Base-by-base conservation (phyloP, 2,329 filamentous ascomycete genomes). In the Colletotrichum sp. region DNA sequence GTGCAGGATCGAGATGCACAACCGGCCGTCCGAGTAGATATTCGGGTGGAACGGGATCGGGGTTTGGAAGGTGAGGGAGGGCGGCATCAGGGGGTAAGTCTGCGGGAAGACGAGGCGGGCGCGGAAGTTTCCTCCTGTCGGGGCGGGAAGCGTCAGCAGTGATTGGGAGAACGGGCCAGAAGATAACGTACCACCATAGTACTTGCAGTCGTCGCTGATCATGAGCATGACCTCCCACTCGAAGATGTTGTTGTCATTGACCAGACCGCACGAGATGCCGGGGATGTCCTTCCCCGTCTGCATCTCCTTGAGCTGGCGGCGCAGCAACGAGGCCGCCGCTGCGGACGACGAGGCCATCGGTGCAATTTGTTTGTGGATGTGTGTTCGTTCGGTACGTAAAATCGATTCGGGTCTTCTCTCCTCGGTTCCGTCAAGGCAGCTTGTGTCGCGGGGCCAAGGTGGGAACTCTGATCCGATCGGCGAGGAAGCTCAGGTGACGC, bases 151-250 rank as follows among this genome's bases (percentile, higher is more conserved):
- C 3, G 63, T 66, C n/a, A n/a, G n/a, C n/a, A n/a, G n/a, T n/a
- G n/a, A n/a, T n/a, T n/a, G n/a, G n/a, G n/a, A n/a, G n/a, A n/a
- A n/a, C n/a, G n/a, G n/a, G n/a, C n/a, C n/a, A n/a, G n/a, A n/a
- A n/a, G n/a, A n/a, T n/a, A n/a, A 86, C 91, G 74, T 86, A 96
- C 96, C 96, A 81, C 96, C 96, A 81, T 98, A 98, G 85, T 95
- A 94, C 86, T 96, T 96, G 86, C 94, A 96, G 82, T 98, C 96
- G 80, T 98, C 96, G 77, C 92, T 95, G 79, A 98, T 96, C 96
- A 99, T 98, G 77, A 99, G 92, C 94, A 98, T 98, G 25, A 98
- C 96, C 85, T 98, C 96, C 97, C 97, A 99, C 87, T 98, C 94
- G 79, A 98, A 98, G 12, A 98, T 93, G 83, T 98, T 98, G 86